A percentile compares a stretch with the other conserved stretches of the same genome.
These are phyloP conservation scores for Marasmius tenuissimus DNA, from an alignment of 1,284 basidiomycete genomes.

Conservation along the genomic window DNA sequence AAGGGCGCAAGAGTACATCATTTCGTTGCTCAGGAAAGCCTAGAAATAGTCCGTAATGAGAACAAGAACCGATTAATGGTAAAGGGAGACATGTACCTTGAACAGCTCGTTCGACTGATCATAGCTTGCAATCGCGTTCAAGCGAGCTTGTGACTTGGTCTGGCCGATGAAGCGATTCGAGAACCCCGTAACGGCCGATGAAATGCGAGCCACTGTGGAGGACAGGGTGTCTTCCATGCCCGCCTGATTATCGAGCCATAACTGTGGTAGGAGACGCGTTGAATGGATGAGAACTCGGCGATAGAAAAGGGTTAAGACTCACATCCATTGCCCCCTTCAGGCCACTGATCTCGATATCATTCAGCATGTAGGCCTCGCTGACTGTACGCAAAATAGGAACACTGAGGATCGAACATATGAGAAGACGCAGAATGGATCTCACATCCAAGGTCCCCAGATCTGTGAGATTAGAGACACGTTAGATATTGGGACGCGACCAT, in stretches of 20 bases:
- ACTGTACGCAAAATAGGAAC: slow-evolving; percentile 44
- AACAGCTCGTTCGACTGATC: slow-evolving; percentile 86
- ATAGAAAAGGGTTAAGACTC: slow-evolving; percentile 29
- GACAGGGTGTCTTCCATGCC: slow-evolving; percentile 65
- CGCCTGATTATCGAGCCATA: slow-evolving; percentile 83
- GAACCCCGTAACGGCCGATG: slow-evolving; percentile 67
- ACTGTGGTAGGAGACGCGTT: slow-evolving; percentile 35
- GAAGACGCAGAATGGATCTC: slow-evolving; percentile 28
- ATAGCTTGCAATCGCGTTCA: slow-evolving; percentile 88
- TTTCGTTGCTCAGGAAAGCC: slow-evolving; percentile 84
- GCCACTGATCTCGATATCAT: slow-evolving; percentile 73
- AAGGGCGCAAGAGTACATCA: slow-evolving; percentile 92
- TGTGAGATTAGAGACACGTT: slow-evolving; percentile 26
- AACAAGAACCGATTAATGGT: slow-evolving; percentile 2
- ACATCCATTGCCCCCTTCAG: slow-evolving; percentile 80
- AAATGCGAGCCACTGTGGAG: slow-evolving; percentile 64
- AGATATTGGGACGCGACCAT: slow-evolving; percentile 6
- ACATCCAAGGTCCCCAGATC: slow-evolving; percentile 76
- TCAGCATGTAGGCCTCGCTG: slow-evolving; percentile 88
- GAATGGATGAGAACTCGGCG: slow-evolving; percentile 6
- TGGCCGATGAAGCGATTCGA: slow-evolving; percentile 84
- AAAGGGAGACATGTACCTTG: slow-evolving; percentile 44
- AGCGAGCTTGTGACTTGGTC: slow-evolving; percentile 71
- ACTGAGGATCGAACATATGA: slow-evolving; percentile 10
- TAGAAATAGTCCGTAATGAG: slow-evolving; percentile 28